Evolutionary conservation across 2,329 filamentous ascomycete species (phyloP).

Genomic region (Hymenoscyphus albidus): DNA sequence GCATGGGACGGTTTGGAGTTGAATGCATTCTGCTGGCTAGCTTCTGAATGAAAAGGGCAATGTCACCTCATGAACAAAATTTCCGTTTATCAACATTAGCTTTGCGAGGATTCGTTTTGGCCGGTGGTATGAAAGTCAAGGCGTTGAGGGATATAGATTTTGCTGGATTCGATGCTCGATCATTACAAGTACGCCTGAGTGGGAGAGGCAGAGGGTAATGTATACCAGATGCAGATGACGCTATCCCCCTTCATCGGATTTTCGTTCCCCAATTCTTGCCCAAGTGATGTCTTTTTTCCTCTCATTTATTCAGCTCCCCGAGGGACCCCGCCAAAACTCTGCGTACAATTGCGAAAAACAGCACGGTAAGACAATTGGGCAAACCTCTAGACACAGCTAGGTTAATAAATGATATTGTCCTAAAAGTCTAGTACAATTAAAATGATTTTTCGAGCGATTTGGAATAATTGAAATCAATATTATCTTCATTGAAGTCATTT

Average conservation of each 20-base stretch:
- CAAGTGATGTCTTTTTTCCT: background rate
- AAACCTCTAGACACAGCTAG: too few relatives aligned
- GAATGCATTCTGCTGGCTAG: conserved; percentile 33
- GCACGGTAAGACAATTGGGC: too few relatives aligned
- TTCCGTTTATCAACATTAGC: background rate
- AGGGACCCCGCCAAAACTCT: too few relatives aligned
- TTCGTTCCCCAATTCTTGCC: background rate
- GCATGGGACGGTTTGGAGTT: conserved; percentile 31
- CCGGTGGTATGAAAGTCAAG: background rate
- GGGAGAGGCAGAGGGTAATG: background rate
- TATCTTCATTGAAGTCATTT: too few relatives aligned
- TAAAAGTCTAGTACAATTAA: too few relatives aligned
- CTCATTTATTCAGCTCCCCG: background rate
- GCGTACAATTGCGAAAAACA: too few relatives aligned
- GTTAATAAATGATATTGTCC: too few relatives aligned
- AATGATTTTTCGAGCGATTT: too few relatives aligned
- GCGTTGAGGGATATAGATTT: background rate
- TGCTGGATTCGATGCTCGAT: background rate
- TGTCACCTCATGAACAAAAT: conserved; percentile 11
- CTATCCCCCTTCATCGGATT: background rate
- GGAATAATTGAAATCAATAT: too few relatives aligned
- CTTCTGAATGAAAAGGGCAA: conserved; percentile 34
- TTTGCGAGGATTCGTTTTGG: background rate
- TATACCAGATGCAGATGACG: background rate
- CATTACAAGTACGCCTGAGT: background rate